Base-by-base conservation (phyloP, 805 yeast genomes). In the Sugiyamaella boreocaroliniensis region DNA sequence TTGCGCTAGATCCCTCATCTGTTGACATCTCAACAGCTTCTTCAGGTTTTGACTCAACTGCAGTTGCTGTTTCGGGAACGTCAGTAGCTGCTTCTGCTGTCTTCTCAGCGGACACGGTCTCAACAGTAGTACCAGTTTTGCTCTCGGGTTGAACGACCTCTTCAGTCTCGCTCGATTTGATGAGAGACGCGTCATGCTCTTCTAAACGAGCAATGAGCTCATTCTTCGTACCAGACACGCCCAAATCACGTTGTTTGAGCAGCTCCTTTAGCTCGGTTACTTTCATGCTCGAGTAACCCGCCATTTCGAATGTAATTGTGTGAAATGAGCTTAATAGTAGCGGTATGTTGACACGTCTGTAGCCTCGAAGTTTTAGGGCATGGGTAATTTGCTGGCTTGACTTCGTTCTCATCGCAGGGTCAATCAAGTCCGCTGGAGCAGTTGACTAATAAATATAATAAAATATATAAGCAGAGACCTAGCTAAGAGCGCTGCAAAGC, bases 201-300 rank as follows among this genome's bases (percentile, higher is more conserved):
- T 74, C 78, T 54, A 85, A 75, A 47, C 92, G 76, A 29, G 77
- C 76, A 51, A 85, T 74, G 54, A 85, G 75, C 49, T 89, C 97
- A 43, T 85, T 82, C 68, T 92, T 92, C 61, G 87, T 82, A 19
- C 98, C 98, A 41, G 80, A 79, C 2, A 71, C 73, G 1, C 93
- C 67, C 48, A 92, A 76, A 1, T 84, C 85, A 56, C 82, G 81
- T 19, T 76, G 69, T 61, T 84, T 83, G 61, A 92, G 76, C 52
- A 79, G 63, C 56, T 86, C 96, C 67, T 87, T 90, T 68, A 92
- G 77, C 72, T 89, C 96, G 16, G 84, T 82, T 49, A 89, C 97
- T 50, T 71, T 71, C 49, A 49, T 41, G 19, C 51, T 40, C 15
- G 60, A 18, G 46, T 60, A 61, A 29, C 54, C 61, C 20, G 57